These are phyloP conservation scores for Crepidotus variabilis DNA, from an alignment of 768 basidiomycete species.

Conservation along the genomic window DNA sequence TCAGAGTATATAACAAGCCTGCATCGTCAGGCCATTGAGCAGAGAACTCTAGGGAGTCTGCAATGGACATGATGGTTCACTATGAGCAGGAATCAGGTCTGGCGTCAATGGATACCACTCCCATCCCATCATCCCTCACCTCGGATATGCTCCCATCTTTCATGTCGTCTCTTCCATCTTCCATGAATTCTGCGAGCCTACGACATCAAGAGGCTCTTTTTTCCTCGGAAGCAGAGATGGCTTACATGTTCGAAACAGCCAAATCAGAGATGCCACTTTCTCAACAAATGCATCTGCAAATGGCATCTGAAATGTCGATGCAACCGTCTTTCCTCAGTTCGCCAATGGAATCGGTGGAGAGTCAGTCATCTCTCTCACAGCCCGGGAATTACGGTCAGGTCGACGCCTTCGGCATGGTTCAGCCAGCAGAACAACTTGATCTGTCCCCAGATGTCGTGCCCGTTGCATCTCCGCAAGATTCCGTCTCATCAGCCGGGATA, in stretches of 20 bases:
- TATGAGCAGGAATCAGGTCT: conserved; percentile 30
- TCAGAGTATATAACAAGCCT: conserved; percentile 16
- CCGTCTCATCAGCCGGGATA: conserved; percentile 30
- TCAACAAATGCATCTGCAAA: conserved; percentile 34
- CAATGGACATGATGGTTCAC: conserved; percentile 21
- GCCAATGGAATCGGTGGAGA: conserved; percentile 32
- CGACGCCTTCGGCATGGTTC: conserved; percentile 29
- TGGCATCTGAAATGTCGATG: conserved; percentile 29
- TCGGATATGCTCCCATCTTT: conserved; percentile 21
- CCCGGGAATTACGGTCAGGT: conserved; percentile 33
- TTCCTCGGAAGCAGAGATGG: conserved; percentile 25
- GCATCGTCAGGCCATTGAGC: conserved; percentile 1
- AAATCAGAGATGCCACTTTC: conserved; percentile 12
- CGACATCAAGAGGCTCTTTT: conserved; percentile 22
- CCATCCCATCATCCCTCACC: conserved; percentile 15
- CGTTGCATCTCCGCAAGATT: conserved; percentile 25
- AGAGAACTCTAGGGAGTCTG: conserved; percentile 2
- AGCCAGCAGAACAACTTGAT: conserved; percentile 32
- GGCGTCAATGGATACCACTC: conserved; percentile 33
- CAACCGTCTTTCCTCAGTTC: conserved; percentile 23
- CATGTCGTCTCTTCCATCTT: conserved; percentile 11
- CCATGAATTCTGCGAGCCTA: conserved; percentile 14
- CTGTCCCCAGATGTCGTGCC: conserved; percentile 33
- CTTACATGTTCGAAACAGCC: conserved; percentile 31
- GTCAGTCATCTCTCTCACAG: conserved; percentile 22